phyloP scores from a whole-genome alignment of 2,329 filamentous ascomycete genomes.

The Aspergillus sp. region DNA sequence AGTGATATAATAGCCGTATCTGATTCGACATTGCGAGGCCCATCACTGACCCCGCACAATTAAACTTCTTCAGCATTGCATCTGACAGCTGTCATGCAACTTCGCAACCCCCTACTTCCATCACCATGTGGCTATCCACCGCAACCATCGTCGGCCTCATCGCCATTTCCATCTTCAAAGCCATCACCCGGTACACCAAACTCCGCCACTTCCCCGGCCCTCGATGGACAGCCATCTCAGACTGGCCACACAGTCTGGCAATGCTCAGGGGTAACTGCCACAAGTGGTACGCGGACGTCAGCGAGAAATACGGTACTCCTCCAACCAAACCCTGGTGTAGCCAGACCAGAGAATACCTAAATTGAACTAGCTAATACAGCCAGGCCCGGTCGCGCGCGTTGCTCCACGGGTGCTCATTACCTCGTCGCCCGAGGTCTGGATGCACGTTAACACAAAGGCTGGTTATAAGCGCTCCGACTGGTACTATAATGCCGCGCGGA shows the following conservation, averaged over 20 bases:
- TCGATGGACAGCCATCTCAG: background rate
- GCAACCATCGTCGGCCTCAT: background rate
- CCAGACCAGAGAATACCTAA: background rate
- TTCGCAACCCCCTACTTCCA: background rate
- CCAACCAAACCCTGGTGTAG: accelerated
- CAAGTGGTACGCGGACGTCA: background rate
- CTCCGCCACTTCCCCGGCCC: background rate
- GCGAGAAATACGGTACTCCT: background rate
- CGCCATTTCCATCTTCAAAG: background rate
- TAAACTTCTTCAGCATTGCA: no score
- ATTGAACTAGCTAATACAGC: background rate
- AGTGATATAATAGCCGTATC: no score
- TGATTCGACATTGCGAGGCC: no score
- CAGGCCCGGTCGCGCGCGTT: background rate
- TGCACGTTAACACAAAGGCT: background rate
- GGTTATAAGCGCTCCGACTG: background rate
- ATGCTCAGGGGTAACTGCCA: background rate
- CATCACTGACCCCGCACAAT: no score
- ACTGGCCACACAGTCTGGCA: background rate
- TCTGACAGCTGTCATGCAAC: background rate
- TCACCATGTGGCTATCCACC: background rate
- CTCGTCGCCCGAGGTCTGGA: background rate
- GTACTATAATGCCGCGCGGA: background rate
- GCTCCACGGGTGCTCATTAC: background rate
- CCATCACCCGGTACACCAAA: background rate